Evolutionary conservation across 2,329 filamentous ascomycete species (phyloP), one percentile per base, ranked within the genome.

Genomic region (Biscogniauxia mediterranea): DNA sequence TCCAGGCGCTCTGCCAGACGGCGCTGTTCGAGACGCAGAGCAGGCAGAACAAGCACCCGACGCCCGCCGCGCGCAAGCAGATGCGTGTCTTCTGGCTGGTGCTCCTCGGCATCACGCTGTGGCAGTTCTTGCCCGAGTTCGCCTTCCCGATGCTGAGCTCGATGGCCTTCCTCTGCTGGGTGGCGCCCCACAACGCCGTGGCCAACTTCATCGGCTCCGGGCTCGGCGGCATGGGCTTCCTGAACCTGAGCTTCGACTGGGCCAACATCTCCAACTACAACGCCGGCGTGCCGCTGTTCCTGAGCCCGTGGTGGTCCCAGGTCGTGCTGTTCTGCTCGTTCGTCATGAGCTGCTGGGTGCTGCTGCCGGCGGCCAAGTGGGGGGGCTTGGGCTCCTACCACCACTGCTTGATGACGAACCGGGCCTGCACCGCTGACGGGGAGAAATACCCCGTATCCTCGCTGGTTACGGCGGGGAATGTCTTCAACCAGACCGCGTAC

Each of bases 71-170:
- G 0, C 77, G 78, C 52, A 81, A 80, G 56, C 84, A 86, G 68
- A 85, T 84, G 72, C 78, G 76, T 49, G 76, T 87, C 1, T 87
- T 88, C 71, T 87, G 86, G 71, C 70, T 77, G 9, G 77, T 80
- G 0, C 74, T 88, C 0, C 61, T 81, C 0, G 84, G 77, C 3
- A 77, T 86, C 57, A 84, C 80, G 0, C 64, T 85, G 0, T 88
- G 85, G 85, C 84, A 88, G 61, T 87, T 88, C 62, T 72, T 88
- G 0, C 85, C 85, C 0, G 85, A 88, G 68, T 88, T 80, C 57
- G 78, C 82, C 1, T 87, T 87, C 60, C 85, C 85, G 0, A 83
- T 88, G 69, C 76, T 85, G 1, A 83, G 80, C 7, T 87, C 85
- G 0, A 75, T 88, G 7, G 84, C 85, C 2, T 86, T 87, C 56